Base-by-base conservation (phyloP, 345 rosid genomes). In the Hirschfeldia incana region DNA sequence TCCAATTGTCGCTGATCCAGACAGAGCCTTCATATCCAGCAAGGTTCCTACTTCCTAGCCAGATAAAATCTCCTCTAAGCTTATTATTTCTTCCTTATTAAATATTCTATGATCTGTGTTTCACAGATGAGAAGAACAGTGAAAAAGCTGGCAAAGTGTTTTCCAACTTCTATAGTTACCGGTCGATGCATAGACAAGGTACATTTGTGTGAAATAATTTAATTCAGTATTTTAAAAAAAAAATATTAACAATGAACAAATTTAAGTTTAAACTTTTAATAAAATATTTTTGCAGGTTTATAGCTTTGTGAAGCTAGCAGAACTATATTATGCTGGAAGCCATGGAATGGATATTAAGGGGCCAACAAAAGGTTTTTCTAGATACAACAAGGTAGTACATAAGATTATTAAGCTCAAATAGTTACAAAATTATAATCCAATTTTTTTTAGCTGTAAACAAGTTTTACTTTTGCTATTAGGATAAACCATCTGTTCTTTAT, bases 341-440 rank as follows among this genome's bases (percentile, higher is more conserved):
- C 99, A 96, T 82, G 99, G 99, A 27, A 96, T 96, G 99, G 99
- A 96, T 94, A 96, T 96, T 51, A 90, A 84, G 83, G 98, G 97
- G 3, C 99, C 99, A 39, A 83, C 88, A 1, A 88, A 87, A 81
- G 85, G 87, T 15, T 80, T 75, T 29, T 79, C 87, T 63, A 82
- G 84, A 68, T 67, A 82, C 85, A 86, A 80, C 72, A 88, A 86
- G 84, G 98, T 89, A 10, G 15, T 44, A 58, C 68, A 10, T 6
- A 16, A 49, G 21, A 15, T 29, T 36, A 1, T 62, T 37, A 28
- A 68, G 34, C 34, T 46, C 37, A 29, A 39, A 28, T 36, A 1
- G 39, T 15, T 32, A 57, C 62, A 70, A 72, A 58, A 68, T 81
- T 86, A 83, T 64, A 58, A 87, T 32, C 7, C 16, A 11, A n/a